Percentiles rank a stretch among this genome's conserved stretches.
Evolutionary conservation across 352 stramenopile genomes (phyloP).

Genomic region (Phytophthora cactorum): DNA sequence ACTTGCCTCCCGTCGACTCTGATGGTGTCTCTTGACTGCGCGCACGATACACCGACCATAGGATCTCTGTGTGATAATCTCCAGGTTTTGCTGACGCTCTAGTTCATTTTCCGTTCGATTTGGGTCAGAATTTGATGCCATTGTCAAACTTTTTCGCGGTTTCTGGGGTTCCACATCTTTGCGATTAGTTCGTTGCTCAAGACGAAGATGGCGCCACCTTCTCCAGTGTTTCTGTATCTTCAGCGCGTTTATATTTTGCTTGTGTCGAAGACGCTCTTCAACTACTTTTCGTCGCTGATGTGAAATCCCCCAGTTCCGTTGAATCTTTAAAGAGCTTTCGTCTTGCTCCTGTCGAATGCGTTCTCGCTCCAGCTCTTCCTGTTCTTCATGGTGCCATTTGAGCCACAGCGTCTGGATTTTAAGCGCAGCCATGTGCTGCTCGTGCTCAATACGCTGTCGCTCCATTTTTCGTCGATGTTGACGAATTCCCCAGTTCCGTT

Average conservation of each 20-base stretch:
- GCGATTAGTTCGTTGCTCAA: slow-evolving; percentile 3
- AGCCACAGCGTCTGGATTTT: slow-evolving; percentile 37
- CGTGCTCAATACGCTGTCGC: slow-evolving; percentile 20
- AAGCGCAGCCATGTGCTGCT: slow-evolving; percentile 31
- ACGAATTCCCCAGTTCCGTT: slow-evolving; percentile 23
- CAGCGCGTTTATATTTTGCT: slow-evolving; percentile 25
- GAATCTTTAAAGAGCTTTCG: slow-evolving; percentile 33
- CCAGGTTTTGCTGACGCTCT: slow-evolving; percentile 16
- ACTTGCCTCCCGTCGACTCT: slow-evolving; percentile 9
- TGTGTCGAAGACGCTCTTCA: slow-evolving; percentile 25
- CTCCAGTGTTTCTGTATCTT: slow-evolving; percentile 44
- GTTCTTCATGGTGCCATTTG: slow-evolving; percentile 26
- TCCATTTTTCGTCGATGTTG: slow-evolving; percentile 34
- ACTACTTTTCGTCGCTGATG: slow-evolving; percentile 27
- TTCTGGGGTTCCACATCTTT: not conserved
- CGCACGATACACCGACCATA: slow-evolving; percentile 20
- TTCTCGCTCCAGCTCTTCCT: slow-evolving; percentile 33
- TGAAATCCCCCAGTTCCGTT: slow-evolving; percentile 27
- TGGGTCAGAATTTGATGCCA: not conserved
- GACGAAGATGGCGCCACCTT: slow-evolving; percentile 15
- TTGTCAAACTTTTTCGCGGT: not conserved
- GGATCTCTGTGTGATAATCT: slow-evolving; percentile 20
- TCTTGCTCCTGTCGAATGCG: slow-evolving; percentile 34
- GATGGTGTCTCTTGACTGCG: slow-evolving; percentile 21
- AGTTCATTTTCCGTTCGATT: slow-evolving; percentile 4